A percentile compares a stretch with the other conserved stretches of the same genome.
phyloP scores from a whole-genome alignment of 2,329 filamentous ascomycete genomes.

The Peltaster fructicola region DNA sequence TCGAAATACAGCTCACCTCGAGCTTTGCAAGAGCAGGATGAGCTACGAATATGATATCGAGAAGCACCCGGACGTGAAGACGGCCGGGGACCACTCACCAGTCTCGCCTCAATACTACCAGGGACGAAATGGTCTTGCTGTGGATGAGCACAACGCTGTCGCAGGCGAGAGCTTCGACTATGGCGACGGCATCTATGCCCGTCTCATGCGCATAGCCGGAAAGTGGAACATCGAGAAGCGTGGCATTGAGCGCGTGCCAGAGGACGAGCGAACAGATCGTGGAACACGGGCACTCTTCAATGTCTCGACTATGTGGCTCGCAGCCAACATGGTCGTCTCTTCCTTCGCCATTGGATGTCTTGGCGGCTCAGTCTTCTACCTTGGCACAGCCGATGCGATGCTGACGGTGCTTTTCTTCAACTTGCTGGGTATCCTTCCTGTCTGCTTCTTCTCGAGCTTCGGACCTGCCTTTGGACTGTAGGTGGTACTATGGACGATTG shows the following conservation, averaged over 20 bases:
- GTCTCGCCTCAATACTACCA: too few relatives aligned
- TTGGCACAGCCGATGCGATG: constrained; percentile 58
- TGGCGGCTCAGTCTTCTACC: constrained; percentile 46
- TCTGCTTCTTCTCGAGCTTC: constrained; percentile 62
- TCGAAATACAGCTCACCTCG: too few relatives aligned
- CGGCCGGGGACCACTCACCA: too few relatives aligned
- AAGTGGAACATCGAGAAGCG: constrained; percentile 53
- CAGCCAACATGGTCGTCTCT: constrained; percentile 61
- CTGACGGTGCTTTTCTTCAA: constrained; percentile 61
- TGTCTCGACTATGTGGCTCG: constrained; percentile 59
- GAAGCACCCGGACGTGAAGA: too few relatives aligned
- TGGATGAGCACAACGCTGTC: constrained; percentile 1
- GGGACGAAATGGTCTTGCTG: too few relatives aligned
- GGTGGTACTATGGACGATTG: neutral
- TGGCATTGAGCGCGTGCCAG: constrained; percentile 58
- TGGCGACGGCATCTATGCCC: constrained; percentile 38
- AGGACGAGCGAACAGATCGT: constrained; percentile 48
- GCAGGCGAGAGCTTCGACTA: constrained; percentile 34
- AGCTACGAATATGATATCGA: too few relatives aligned
- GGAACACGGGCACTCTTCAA: constrained; percentile 38
- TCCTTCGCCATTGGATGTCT: constrained; percentile 62
- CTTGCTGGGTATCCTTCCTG: constrained; percentile 50
- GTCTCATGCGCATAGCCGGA: constrained; percentile 43
- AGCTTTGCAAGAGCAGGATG: too few relatives aligned
- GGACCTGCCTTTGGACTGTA: constrained; percentile 51